phyloP scores from a whole-genome alignment of 129 eudicot species.

The Flaveria robusta region DNA sequence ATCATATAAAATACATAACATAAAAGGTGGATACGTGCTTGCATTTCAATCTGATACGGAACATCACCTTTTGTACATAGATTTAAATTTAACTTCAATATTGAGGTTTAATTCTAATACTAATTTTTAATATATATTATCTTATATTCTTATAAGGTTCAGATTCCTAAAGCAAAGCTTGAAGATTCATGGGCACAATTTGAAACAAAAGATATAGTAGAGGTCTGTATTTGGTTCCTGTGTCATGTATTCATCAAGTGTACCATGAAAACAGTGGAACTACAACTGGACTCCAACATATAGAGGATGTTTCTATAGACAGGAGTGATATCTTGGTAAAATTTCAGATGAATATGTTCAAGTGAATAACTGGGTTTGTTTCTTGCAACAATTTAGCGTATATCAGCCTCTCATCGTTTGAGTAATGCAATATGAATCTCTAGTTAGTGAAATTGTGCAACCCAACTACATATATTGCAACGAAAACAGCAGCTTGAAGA shows the following conservation, averaged over 20 bases:
- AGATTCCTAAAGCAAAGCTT: too few species aligned
- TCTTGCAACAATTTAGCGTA: too few species aligned
- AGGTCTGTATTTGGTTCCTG: conserved; percentile 60
- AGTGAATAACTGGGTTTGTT: conserved; percentile 30
- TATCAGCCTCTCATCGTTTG: background rate
- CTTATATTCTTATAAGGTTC: too few species aligned
- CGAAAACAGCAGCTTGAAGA: background rate
- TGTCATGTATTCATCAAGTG: conserved; percentile 58
- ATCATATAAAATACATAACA: too few species aligned
- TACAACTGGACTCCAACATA: conserved; percentile 60
- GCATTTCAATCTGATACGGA: too few species aligned
- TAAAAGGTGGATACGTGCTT: too few species aligned
- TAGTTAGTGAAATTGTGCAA: conserved; percentile 4
- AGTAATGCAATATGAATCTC: background rate
- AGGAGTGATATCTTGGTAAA: background rate
- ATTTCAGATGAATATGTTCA: conserved; percentile 18
- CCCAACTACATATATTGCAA: conserved; percentile 1
- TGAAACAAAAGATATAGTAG: conserved; percentile 51
- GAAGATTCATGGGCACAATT: conserved; percentile 56
- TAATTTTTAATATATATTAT: too few species aligned
- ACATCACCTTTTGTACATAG: too few species aligned
- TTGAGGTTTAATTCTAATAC: too few species aligned
- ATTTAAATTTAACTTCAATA: too few species aligned
- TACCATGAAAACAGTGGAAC: conserved; percentile 54
- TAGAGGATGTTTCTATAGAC: conserved; percentile 54